phyloP scores from a whole-genome alignment of 768 basidiomycete genomes.

The Omphalotus guepiniiformis region DNA sequence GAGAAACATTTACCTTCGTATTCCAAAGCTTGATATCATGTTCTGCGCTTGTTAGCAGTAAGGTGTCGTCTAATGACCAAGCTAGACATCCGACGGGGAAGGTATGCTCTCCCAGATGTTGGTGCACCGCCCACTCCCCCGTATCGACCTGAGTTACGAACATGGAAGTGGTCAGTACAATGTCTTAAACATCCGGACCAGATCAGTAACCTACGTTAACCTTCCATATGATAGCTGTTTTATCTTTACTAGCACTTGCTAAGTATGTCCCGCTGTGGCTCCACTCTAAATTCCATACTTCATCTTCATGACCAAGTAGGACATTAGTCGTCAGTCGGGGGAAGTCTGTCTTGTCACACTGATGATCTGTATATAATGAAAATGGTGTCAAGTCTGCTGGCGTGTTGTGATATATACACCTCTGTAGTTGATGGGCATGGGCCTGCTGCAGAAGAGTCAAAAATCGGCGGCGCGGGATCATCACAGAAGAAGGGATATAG shows the following conservation, averaged over 20 bases:
- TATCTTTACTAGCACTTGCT: slow-evolving; percentile 87
- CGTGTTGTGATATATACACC: slow-evolving; percentile 85
- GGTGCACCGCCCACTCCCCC: slow-evolving; percentile 55
- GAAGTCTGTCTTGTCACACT: slow-evolving; percentile 77
- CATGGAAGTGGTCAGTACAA: slow-evolving; percentile 13
- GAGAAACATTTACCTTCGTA: slow-evolving; percentile 56
- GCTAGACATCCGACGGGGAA: slow-evolving; percentile 78
- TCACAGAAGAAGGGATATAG: slow-evolving; percentile 84
- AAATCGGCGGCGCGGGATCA: slow-evolving; percentile 91
- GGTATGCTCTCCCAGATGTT: slow-evolving; percentile 69
- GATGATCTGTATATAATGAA: slow-evolving; percentile 86
- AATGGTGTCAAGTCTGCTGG: slow-evolving; percentile 52
- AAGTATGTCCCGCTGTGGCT: slow-evolving; percentile 83
- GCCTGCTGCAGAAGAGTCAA: slow-evolving; percentile 84
- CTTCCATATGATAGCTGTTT: slow-evolving; percentile 85
- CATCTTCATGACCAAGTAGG: slow-evolving; percentile 81
- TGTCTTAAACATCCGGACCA: slow-evolving; percentile 4
- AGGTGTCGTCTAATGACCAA: slow-evolving; percentile 88
- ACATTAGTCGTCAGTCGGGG: slow-evolving; percentile 84
- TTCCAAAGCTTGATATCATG: slow-evolving; percentile 87
- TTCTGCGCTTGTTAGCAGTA: slow-evolving; percentile 82
- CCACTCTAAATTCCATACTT: slow-evolving; percentile 97
- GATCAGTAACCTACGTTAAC: slow-evolving; percentile 58
- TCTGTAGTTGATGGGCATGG: slow-evolving; percentile 68
- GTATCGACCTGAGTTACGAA: slow-evolving; percentile 36